phyloP scores from a whole-genome alignment of 257 asterid genomes.

The Avicennia marina region DNA sequence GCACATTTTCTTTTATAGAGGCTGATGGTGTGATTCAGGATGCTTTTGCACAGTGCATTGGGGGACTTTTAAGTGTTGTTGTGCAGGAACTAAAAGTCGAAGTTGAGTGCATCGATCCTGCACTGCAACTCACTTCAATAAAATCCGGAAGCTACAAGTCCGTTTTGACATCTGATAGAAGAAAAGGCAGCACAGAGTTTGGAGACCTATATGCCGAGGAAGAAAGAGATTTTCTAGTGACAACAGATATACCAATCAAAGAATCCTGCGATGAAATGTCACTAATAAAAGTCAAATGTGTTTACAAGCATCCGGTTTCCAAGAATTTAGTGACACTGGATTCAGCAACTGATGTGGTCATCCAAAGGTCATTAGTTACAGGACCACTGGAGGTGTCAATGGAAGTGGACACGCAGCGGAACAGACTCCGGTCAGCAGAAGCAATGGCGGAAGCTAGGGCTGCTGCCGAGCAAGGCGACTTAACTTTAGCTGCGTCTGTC shows the following conservation, averaged over 20 bases:
- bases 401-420: constrained; percentile 81
- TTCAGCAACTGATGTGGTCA: constrained; percentile 33
- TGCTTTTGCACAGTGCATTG: constrained; percentile 98
- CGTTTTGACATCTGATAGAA: constrained; percentile 31
- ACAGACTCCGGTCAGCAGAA: constrained; percentile 67
- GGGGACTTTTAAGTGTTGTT: constrained; percentile 85
- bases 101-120: constrained; percentile 56
- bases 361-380: constrained; percentile 39
- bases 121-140: constrained; percentile 39
- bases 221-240: constrained; percentile 73
- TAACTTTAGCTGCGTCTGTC: constrained; percentile 47
- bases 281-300: constrained; percentile 48
- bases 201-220: constrained; percentile 94
- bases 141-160: constrained; percentile 77
- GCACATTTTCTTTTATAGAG: constrained; percentile 94
- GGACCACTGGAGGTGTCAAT: constrained; percentile 45
- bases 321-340: constrained; percentile 32
- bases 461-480: constrained; percentile 70
- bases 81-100: constrained; percentile 60
- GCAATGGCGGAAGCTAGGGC: constrained; percentile 73
- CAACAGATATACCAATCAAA: constrained; percentile 48
- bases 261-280: constrained; percentile 42
- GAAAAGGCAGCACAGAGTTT: constrained; percentile 50
- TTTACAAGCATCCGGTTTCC: constrained; percentile 50
- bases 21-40: constrained; percentile 77